Conservation (phyloP, 2,329 filamentous ascomycete genomes). For the Ceratocystis ficicola region DNA sequence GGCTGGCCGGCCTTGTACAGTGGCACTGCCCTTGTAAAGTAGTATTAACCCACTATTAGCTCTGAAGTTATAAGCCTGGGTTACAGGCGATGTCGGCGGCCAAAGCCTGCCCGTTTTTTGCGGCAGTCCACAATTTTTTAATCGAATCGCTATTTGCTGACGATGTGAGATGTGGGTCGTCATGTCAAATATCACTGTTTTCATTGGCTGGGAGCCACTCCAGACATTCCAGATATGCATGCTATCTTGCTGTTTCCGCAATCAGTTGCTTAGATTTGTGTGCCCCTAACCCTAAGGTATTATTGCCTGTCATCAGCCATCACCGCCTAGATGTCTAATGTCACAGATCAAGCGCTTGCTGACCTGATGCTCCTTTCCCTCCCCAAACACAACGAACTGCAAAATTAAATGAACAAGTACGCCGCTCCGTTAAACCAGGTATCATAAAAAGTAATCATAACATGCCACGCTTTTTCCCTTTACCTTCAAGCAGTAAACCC, state of each 20-base stretch:
- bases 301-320: neutral
- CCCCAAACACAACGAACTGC: neutral
- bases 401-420: constrained; percentile 4
- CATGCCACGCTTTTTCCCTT: constrained; percentile 16
- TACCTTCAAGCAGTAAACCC: constrained; percentile 14
- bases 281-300: neutral
- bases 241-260: neutral
- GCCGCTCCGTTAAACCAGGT: constrained; percentile 18
- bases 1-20: too few relatives aligned
- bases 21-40: too few relatives aligned
- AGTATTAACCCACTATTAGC: neutral
- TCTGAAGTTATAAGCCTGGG: neutral
- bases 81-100: constrained; percentile 16
- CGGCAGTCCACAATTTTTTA: too few relatives aligned
- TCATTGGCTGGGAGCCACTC: constrained; percentile 12
- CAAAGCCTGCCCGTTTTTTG: too few relatives aligned
- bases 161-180: neutral
- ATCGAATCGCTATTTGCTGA: neutral
- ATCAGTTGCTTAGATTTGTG: neutral
- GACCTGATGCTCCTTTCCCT: neutral
- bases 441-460: constrained; percentile 22
- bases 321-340: neutral
- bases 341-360: neutral
- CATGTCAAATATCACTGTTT: constrained; percentile 16
- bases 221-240: too few relatives aligned